A percentile compares a stretch with the other conserved stretches of the same genome.
Evolutionary conservation across 257 asterid genomes (phyloP).

Genomic region (Capsicum rhomboideum): DNA sequence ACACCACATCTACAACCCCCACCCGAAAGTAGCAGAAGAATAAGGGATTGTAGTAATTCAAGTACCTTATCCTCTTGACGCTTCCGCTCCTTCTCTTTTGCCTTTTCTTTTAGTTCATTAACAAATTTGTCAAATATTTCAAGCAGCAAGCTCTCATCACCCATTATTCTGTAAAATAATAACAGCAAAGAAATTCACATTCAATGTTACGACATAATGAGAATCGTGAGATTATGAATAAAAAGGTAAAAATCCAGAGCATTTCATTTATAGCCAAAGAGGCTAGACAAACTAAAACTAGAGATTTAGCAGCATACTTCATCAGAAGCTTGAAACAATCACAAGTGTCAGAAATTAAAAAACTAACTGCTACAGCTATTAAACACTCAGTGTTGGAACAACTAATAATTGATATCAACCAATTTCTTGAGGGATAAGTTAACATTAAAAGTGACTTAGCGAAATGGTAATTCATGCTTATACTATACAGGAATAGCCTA

Average conservation of each 20-base stretch:
- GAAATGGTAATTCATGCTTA: background rate
- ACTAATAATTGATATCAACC: background rate
- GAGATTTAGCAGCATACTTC: background rate
- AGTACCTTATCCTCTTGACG: constrained; percentile 82
- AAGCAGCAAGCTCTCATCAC: constrained; percentile 54
- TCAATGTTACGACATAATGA: background rate
- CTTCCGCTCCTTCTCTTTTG: constrained; percentile 73
- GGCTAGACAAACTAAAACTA: background rate
- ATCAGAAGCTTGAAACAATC: background rate
- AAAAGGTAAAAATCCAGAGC: background rate
- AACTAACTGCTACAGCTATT: background rate
- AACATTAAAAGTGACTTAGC: background rate
- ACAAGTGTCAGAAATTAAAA: background rate
- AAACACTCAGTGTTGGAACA: background rate
- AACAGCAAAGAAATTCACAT: background rate
- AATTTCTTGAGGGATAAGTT: background rate
- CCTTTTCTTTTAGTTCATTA: constrained; percentile 56
- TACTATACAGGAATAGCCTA: background rate
- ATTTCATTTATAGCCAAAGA: background rate
- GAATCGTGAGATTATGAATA: background rate
- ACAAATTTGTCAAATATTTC: constrained; percentile 59
- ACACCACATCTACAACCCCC: background rate
- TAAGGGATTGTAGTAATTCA: constrained; percentile 1
- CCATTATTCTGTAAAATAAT: constrained; percentile 45
- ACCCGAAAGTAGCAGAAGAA: background rate